Evolutionary conservation across 1,139 yeast genomes (phyloP), one percentile per base, ranked within the genome.

Genomic region (Candida freyschussii): DNA sequence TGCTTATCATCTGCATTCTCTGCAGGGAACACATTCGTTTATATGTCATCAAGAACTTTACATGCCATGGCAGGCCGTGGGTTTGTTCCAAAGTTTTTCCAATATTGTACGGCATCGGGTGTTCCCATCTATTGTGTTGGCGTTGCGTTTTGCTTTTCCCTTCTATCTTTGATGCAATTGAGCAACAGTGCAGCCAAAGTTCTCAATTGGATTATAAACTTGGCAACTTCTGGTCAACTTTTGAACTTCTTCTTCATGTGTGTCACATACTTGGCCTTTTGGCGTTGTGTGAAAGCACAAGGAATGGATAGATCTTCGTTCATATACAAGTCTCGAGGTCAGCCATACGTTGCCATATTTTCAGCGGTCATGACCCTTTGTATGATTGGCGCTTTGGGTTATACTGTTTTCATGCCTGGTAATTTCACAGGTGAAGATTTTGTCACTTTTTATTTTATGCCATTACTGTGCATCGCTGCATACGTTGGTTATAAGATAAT

Each of bases 361-460:
- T 56, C 68, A 17, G 34, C 72, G 24, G 55, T 70, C 33, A 60
- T 69, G 27, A 59, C 70, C 3, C 51, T 58, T 17, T 49, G 56
- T 7, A 78, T 82, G 83, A 67, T 74, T 20, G 67, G 78, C 40
- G 56, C 79, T 17, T 69, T 75, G 34, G 85, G 89, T 13, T 82
- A 79, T 55, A 62, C 75, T 5, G 78, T 75, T 1, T 82, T 83
- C 47, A 53, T 77, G 44, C 75, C 75, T 2, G 82, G 81, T 8
- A 47, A 55, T 28, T 83, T 91, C 91, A 57, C 60, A 29, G 55
- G 67, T 13, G 60, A 75, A 40, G 66, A 76, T 13, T 83, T 82
- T 48, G 57, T 81, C 38, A 79, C 80, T 24, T 36, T 48, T 66
- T 82, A 81, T 52, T 58, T 82, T 46, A 75, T 81, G 79, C 63